Percentiles rank a stretch among this genome's conserved stretches.
These are phyloP conservation scores for Amniculicola lignicola DNA, from an alignment of 495 filamentous ascomycete genomes.

Conservation along the genomic window DNA sequence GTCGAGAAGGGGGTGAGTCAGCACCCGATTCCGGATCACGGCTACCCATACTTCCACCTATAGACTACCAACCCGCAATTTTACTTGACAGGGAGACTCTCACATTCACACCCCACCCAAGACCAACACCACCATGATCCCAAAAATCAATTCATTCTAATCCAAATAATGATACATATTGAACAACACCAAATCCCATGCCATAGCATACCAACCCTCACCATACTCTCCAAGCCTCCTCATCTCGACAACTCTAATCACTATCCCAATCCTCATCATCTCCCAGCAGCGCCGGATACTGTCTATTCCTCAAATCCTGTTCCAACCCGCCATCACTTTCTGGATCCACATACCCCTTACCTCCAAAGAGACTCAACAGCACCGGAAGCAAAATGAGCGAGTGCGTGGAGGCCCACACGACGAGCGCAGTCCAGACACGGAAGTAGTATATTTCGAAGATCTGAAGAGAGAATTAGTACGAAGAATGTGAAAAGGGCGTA, in stretches of 20 bases:
- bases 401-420: conserved; percentile 83
- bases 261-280: conserved; percentile 45
- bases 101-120: too few species aligned
- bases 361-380: conserved; percentile 79
- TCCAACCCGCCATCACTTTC: conserved; percentile 81
- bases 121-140: too few species aligned
- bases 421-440: conserved; percentile 87
- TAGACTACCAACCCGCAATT: too few species aligned
- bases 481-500: background rate
- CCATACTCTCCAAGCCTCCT: too few species aligned
- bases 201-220: too few species aligned
- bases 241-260: conserved; percentile 9
- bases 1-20: too few species aligned
- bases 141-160: too few species aligned
- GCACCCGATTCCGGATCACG: too few species aligned
- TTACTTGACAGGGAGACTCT: too few species aligned
- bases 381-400: conserved; percentile 91
- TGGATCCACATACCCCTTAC: conserved; percentile 78
- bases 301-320: conserved; percentile 62
- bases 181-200: too few species aligned
- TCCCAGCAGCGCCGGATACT: conserved; percentile 44
- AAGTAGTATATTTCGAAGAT: conserved; percentile 99
- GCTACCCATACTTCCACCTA: too few species aligned
- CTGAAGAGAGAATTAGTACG: conserved; percentile 26
- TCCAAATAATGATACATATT: too few species aligned